These are phyloP conservation scores for Dactylonectria macrodidyma DNA, from an alignment of 2,329 filamentous ascomycete species.

Conservation along the genomic window DNA sequence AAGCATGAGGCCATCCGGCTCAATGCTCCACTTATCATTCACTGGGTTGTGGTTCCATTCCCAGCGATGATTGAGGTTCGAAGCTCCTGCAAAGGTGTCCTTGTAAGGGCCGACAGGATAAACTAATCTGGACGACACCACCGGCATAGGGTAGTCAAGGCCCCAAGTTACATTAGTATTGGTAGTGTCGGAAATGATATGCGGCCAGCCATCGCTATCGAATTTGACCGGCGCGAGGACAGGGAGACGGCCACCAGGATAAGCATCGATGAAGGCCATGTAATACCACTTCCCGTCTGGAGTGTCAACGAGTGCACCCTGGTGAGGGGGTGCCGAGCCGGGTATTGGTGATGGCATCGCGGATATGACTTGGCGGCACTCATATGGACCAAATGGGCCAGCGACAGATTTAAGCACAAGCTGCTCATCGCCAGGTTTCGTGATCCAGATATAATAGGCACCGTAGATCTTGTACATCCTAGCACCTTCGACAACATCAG, in stretches of 20 bases:
- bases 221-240: constrained; percentile 70
- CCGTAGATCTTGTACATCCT: constrained; percentile 72
- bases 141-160: constrained; percentile 39
- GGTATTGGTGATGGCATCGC: constrained; percentile 48
- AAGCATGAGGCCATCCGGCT: constrained; percentile 60
- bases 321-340: constrained; percentile 64
- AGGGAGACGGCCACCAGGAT: constrained; percentile 70
- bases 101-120: constrained; percentile 52
- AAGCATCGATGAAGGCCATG: constrained; percentile 69
- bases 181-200: constrained; percentile 22
- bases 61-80: constrained; percentile 61
- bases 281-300: constrained; percentile 70
- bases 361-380: constrained; percentile 56
- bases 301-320: constrained; percentile 70
- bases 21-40: constrained; percentile 59
- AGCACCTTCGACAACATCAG: constrained; percentile 62
- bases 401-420: constrained; percentile 63
- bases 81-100: too few species aligned
- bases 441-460: constrained; percentile 69
- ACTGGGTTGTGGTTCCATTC: constrained; percentile 77
- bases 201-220: constrained; percentile 67
- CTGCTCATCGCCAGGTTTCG: constrained; percentile 60
- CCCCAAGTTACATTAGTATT: constrained; percentile 46
- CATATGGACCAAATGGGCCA: constrained; percentile 68
- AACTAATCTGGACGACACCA: constrained; percentile 64